Percentiles rank a stretch among this genome's conserved stretches.
phyloP scores from a whole-genome alignment of 1,139 yeast species.

The Diutina mesorugosa region DNA sequence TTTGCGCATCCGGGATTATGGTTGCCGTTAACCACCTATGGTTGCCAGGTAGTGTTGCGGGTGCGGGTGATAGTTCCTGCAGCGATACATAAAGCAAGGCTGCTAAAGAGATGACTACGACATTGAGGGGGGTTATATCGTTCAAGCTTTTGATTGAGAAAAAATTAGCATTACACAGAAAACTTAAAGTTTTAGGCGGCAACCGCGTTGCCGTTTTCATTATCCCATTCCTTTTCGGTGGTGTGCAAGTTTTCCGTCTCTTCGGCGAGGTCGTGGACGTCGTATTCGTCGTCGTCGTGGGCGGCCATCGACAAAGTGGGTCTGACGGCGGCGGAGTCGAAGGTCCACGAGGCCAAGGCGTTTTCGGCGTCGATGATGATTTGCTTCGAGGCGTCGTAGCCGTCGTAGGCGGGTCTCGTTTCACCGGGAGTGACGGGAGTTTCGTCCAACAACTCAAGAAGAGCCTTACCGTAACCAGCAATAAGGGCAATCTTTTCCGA shows the following conservation, averaged over 20 bases:
- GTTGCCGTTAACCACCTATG: not conserved
- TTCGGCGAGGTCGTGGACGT: conserved; percentile 8
- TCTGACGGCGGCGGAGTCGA: conserved; percentile 89
- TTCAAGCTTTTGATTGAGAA: not conserved
- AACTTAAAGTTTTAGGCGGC: conserved; percentile 5
- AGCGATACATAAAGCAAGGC: not conserved
- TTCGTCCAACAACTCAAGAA: conserved; percentile 90
- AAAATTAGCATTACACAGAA: not conserved
- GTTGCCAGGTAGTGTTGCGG: not conserved
- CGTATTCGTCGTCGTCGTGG: conserved; percentile 52
- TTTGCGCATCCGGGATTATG: not conserved
- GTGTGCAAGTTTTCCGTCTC: conserved; percentile 38
- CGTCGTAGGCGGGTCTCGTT: conserved; percentile 96
- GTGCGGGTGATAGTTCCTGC: not conserved
- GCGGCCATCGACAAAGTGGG: conserved; percentile 77
- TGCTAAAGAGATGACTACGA: not conserved
- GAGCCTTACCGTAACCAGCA: conserved; percentile 98
- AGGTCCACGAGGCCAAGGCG: conserved; percentile 92
- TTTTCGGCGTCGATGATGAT: conserved; percentile 94
- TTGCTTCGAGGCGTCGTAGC: conserved; percentile 96
- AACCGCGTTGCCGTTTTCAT: conserved; percentile 9
- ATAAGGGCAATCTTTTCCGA: conserved; percentile 92
- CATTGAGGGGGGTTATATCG: not conserved
- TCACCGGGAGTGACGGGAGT: conserved; percentile 98
- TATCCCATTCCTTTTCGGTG: conserved; percentile 38